These are phyloP conservation scores for Alopecurus myosuroides DNA, from an alignment of 176 grass and related monocot genomes.

Conservation along the genomic window DNA sequence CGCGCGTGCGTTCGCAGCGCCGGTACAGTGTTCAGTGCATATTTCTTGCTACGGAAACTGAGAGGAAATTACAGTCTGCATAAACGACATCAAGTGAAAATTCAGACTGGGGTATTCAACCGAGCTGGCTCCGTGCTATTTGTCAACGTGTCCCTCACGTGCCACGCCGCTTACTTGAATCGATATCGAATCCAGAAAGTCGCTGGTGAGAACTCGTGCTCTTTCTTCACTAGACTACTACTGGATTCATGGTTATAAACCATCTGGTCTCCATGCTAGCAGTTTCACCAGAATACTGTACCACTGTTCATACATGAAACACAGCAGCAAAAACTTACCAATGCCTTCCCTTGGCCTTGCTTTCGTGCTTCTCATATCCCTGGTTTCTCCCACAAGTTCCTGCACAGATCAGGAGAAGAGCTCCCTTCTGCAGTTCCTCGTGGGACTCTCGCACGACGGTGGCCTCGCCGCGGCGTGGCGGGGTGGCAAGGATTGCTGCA, in stretches of 20 bases:
- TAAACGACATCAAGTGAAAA: too few species aligned
- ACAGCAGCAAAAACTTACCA: neutral
- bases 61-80: too few species aligned
- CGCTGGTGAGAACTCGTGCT: neutral
- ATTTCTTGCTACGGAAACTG: too few species aligned
- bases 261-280: neutral
- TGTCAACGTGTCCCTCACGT: too few species aligned
- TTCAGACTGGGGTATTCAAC: too few species aligned
- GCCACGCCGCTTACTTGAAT: too few species aligned
- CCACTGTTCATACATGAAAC: neutral
- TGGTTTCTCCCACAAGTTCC: slow-evolving; percentile 3
- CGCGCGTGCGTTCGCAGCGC: too few species aligned
- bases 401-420: slow-evolving; percentile 27
- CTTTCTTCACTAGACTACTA: neutral
- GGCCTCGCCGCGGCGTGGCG: slow-evolving; percentile 18
- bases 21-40: too few species aligned
- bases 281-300: neutral
- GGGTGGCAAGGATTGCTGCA: slow-evolving; percentile 32
- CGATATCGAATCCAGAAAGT: too few species aligned
- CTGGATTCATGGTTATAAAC: neutral
- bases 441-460: slow-evolving; percentile 4
- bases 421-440: slow-evolving; percentile 28
- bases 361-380: neutral
- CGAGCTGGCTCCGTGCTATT: too few species aligned
- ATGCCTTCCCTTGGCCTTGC: neutral